Evolutionary conservation across 768 basidiomycete species (phyloP), one percentile per base, ranked within the genome.

Genomic region (Podaxis sp.): DNA sequence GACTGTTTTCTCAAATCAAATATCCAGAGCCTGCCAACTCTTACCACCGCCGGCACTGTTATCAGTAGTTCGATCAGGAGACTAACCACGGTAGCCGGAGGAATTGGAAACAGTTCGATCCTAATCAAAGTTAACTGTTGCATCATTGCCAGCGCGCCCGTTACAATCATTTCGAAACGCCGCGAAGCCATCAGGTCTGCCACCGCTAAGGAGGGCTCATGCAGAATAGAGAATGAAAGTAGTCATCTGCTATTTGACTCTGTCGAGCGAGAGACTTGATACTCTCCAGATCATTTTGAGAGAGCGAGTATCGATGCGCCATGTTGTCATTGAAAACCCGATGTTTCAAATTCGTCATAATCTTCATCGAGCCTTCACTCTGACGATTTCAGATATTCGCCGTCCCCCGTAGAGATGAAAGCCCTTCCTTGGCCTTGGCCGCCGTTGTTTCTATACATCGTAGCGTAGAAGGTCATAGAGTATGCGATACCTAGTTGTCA

Each of bases 191-290:
- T 59, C 50, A 1, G 48, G 58, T 20, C 28, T 33, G 33, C 37
- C 50, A 5, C 58, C 48, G n/a, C 58, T 51, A n/a, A 59, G 22
- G 20, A 36, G 38, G 28, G 48, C 58, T 24, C 37, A 38, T 22
- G 58, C 28, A 4, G 58, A 49, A 11, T 48, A 59, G 5, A 6
- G 46, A 2, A 38, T 7, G 28, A 50, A 17, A 15, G 2, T 51
- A 13, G 51, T 59, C 58, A 59, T 59, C 22, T 50, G 46, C 30
- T 38, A 17, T 13, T 59, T 50, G 11, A 37, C 51, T 46, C 17
- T 12, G 28, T 17, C 56, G 30, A 58, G 5, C 12, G 28, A 48
- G 28, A 1, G 56, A 41, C 28, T 58, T 48, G 44, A 48, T 48
- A 17, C 56, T 41, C 2, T 44, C 26, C 1, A 41, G 20, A 2